phyloP scores from a whole-genome alignment of 306 rosid species.

The Albizia julibrissin region DNA sequence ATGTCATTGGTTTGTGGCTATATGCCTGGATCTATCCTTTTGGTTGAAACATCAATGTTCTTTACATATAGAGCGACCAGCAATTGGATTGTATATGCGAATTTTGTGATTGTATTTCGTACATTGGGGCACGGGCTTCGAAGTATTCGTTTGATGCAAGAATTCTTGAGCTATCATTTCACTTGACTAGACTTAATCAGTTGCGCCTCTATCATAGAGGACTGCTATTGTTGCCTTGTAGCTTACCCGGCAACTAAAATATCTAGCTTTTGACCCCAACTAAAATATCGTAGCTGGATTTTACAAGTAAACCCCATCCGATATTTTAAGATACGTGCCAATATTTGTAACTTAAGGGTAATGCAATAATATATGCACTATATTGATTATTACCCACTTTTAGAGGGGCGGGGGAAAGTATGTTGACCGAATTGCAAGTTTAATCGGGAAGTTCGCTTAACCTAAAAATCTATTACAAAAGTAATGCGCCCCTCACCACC shows the following conservation, averaged over 20 bases:
- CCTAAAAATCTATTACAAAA: too few species aligned
- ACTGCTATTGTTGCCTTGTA: neutral
- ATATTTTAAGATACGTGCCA: neutral
- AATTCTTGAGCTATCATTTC: neutral
- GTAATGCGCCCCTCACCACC: too few species aligned
- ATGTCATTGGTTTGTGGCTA: slow-evolving; percentile 9
- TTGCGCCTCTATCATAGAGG: neutral
- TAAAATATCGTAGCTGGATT: neutral
- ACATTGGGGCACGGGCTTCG: too few species aligned
- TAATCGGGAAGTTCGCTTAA: too few species aligned
- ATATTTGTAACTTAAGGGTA: too few species aligned
- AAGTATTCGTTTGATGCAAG: neutral
- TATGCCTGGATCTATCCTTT: slow-evolving; percentile 26
- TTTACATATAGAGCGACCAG: neutral
- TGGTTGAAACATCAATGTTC: slow-evolving; percentile 9
- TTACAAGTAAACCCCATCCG: neutral
- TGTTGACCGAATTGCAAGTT: too few species aligned
- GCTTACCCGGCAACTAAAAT: neutral
- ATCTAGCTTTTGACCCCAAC: too few species aligned
- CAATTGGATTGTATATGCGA: neutral
- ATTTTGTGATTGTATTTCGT: neutral
- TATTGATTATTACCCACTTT: too few species aligned
- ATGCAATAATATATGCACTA: too few species aligned
- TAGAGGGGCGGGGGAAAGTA: too few species aligned
- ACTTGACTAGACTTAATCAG: neutral